Percentiles rank a stretch among this genome's conserved stretches.
Evolutionary conservation across 176 grass and related monocot genomes (phyloP).

Genomic region (Avena sativa): DNA sequence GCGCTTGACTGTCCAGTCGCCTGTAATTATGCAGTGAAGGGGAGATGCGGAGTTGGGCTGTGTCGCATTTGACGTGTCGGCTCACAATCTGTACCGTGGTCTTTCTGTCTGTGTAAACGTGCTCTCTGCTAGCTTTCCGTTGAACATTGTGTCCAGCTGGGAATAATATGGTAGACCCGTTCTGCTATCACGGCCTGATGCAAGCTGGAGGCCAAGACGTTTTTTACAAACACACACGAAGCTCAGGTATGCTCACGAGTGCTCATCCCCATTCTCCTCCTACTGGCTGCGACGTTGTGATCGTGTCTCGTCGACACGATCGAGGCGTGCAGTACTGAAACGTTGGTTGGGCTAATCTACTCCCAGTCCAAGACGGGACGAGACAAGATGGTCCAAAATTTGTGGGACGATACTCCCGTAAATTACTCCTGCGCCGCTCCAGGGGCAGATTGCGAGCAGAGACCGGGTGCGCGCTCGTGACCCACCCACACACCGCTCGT

Average conservation of each 20-base stretch:
- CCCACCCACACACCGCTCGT: background rate
- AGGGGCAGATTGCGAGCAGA: background rate
- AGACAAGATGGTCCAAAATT: too few relatives aligned
- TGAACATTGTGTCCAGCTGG: conserved; percentile 22
- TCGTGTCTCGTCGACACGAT: too few relatives aligned
- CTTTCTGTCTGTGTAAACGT: background rate
- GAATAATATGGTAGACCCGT: conserved; percentile 39
- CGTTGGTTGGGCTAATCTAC: too few relatives aligned
- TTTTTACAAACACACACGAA: background rate
- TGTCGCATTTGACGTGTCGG: background rate
- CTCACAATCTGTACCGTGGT: background rate
- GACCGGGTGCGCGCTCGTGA: background rate
- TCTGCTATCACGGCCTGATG: conserved; percentile 7
- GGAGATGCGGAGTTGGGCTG: background rate
- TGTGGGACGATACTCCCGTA: background rate
- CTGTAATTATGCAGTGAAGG: background rate
- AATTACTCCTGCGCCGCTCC: background rate
- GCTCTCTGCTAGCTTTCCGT: conserved; percentile 4
- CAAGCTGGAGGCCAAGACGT: background rate
- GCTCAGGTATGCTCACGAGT: background rate
- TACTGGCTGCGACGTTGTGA: too few relatives aligned
- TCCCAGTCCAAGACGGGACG: too few relatives aligned
- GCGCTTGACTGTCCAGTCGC: background rate
- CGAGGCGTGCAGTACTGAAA: too few relatives aligned
- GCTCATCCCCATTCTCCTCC: background rate